Evolutionary conservation across 176 grass and related monocot genomes (phyloP), one percentile per base, ranked within the genome.

Genomic region (Zoysia pacifica): DNA sequence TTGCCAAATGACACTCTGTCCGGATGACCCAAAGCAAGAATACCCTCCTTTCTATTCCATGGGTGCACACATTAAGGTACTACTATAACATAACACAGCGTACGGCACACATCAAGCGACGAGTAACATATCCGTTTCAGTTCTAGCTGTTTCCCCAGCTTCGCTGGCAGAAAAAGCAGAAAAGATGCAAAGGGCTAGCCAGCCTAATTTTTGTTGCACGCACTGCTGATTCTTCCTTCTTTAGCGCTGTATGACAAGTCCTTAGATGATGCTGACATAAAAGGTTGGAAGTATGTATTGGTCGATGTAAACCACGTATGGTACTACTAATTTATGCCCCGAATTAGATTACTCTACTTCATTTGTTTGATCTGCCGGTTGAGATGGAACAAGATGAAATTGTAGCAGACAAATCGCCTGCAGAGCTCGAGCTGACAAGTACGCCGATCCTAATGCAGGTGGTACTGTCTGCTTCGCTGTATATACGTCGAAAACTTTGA

Each of bases 1-100:
- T 62, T 9, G 81, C 69, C 70, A 84, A 48, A 69, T 64, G 81
- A 70, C 81, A 88, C 69, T 48, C 70, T 88, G 86, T 84, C 76
- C 16, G 44, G 11, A 52, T 52, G 59, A 67, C 37, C 15, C 16
- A 68, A 74, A 79, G 74, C 8, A 73, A 68, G 67, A 78, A 43
- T 16, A 9, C 51, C 44, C 48, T 78, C 43, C 14, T 78, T 67
- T 79, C 56, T 20, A 62, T 43, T 77, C 56, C 48, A 83, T 64
- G 67, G 20, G 18, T 61, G 28, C 28, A 45, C 70, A 51, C 5
- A 48, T 49, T 78, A 18, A 43, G 56, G 18, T 14, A 69, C 9
- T 78, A 76, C 62, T 66, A 48, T 62, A 41, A 45, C 51, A 54
- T 14, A 45, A 48, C 65, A 59, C 0, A 65, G 37, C 28, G 71